These are phyloP conservation scores for Parachlorella kessleri DNA, from an alignment of 139 green algal species.

Conservation along the genomic window DNA sequence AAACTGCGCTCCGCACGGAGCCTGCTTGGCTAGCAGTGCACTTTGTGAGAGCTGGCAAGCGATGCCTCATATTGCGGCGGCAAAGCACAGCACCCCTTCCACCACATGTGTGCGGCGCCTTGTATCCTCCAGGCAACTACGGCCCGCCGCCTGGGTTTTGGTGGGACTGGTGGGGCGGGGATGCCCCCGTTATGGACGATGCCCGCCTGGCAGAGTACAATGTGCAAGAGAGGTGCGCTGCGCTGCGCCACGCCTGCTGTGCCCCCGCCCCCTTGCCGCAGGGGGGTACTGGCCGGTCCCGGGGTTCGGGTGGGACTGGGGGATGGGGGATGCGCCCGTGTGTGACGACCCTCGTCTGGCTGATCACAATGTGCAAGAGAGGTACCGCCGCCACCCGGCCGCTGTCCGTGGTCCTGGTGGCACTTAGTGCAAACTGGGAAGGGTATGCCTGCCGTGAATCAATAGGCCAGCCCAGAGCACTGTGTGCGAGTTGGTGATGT, in stretches of 20 bases:
- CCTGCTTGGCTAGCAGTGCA: too few relatives aligned
- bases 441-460: too few relatives aligned
- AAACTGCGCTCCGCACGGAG: too few relatives aligned
- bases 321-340: conserved; percentile 54
- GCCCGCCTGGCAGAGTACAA: conserved; percentile 75
- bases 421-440: too few relatives aligned
- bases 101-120: not conserved
- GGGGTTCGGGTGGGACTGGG: conserved; percentile 81
- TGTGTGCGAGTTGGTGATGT: too few relatives aligned
- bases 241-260: too few relatives aligned
- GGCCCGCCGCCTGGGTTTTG: conserved; percentile 76
- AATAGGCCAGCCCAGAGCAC: too few relatives aligned
- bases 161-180: conserved; percentile 61
- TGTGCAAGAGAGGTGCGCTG: conserved; percentile 53
- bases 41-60: too few relatives aligned
- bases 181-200: conserved; percentile 77
- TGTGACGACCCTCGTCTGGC: conserved; percentile 70
- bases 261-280: not conserved
- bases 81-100: not conserved
- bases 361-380: conserved; percentile 79
- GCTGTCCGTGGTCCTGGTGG: too few relatives aligned
- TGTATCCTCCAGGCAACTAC: conserved; percentile 69
- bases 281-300: conserved; percentile 78
- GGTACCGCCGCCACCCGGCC: conserved; percentile 30
- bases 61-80: too few relatives aligned